A percentile compares a stretch with the other conserved stretches of the same genome.
Evolutionary conservation across 805 yeast genomes (phyloP).

Genomic region (Ogataea paraovalis): DNA sequence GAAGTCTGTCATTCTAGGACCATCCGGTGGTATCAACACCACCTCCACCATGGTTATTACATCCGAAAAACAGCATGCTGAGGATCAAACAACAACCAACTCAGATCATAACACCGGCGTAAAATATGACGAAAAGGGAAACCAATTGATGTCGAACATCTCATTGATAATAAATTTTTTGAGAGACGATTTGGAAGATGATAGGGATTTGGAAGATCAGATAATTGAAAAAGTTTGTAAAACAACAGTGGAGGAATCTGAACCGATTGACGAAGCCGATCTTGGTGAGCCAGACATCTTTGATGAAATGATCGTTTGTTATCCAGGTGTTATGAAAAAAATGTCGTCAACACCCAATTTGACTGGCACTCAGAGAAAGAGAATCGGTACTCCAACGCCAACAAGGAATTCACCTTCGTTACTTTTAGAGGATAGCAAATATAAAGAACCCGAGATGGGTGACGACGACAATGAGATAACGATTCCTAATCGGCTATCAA

Average conservation of each 20-base stretch:
- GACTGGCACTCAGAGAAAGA: no score
- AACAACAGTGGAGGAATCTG: conserved; percentile 9
- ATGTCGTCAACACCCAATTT: no score
- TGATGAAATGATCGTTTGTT: conserved; percentile 16
- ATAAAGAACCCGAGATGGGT: not conserved
- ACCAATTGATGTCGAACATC: conserved; percentile 42
- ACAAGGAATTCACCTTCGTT: not conserved
- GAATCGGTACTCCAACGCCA: no score
- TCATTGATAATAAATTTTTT: conserved; percentile 55
- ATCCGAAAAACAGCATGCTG: conserved; percentile 6
- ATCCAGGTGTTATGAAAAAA: conserved; percentile 22
- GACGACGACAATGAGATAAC: not conserved
- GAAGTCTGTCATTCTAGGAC: conserved; percentile 83
- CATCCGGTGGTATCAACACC: conserved; percentile 79
- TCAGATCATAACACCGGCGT: conserved; percentile 5
- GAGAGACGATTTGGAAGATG: conserved; percentile 65
- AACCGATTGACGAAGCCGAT: conserved; percentile 17
- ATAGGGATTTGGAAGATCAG: conserved; percentile 55
- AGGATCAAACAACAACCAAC: not conserved
- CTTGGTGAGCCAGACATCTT: conserved; percentile 9
- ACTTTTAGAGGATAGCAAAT: no score
- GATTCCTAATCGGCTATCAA: not conserved
- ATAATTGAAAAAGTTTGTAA: conserved; percentile 42
- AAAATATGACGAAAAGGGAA: conserved; percentile 24
- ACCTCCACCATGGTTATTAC: conserved; percentile 41